phyloP scores from a whole-genome alignment of 306 rosid species.

The Senna siamea region DNA sequence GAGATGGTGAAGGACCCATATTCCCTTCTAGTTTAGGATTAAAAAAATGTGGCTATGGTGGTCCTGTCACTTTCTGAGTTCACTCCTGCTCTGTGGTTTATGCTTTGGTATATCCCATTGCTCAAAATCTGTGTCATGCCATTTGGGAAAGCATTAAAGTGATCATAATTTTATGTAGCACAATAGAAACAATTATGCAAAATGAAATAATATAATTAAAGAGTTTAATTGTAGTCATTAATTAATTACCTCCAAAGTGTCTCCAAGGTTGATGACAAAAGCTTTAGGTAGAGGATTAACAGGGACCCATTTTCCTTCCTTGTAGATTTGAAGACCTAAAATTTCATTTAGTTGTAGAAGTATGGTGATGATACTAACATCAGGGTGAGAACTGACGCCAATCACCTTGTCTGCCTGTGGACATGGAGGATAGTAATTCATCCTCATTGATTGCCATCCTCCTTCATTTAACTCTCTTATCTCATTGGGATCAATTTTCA shows the following conservation, averaged over 20 bases:
- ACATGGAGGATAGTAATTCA: too few relatives aligned
- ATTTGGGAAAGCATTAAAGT: too few relatives aligned
- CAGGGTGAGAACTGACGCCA: background rate
- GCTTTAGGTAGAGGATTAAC: conserved; percentile 15
- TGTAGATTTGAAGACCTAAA: conserved; percentile 48
- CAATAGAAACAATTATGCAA: too few relatives aligned
- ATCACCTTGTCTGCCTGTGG: too few relatives aligned
- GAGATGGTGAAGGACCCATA: conserved; percentile 47
- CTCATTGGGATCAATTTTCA: background rate
- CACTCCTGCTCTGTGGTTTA: background rate
- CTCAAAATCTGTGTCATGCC: too few relatives aligned
- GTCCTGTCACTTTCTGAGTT: conserved; percentile 10
- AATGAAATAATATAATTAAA: too few relatives aligned
- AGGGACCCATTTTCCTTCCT: conserved; percentile 45
- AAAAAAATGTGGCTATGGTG: conserved; percentile 46
- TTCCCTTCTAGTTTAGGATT: conserved; percentile 34
- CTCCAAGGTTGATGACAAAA: conserved; percentile 44
- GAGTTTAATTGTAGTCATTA: too few relatives aligned
- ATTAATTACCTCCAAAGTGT: conserved; percentile 40
- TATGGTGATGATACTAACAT: background rate
- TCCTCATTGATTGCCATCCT: background rate
- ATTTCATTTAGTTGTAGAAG: background rate
- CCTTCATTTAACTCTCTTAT: background rate
- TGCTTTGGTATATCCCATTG: too few relatives aligned
- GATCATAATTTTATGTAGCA: too few relatives aligned